Evolutionary conservation across 495 filamentous ascomycete genomes (phyloP).

Genomic region (Neurospora discreta): DNA sequence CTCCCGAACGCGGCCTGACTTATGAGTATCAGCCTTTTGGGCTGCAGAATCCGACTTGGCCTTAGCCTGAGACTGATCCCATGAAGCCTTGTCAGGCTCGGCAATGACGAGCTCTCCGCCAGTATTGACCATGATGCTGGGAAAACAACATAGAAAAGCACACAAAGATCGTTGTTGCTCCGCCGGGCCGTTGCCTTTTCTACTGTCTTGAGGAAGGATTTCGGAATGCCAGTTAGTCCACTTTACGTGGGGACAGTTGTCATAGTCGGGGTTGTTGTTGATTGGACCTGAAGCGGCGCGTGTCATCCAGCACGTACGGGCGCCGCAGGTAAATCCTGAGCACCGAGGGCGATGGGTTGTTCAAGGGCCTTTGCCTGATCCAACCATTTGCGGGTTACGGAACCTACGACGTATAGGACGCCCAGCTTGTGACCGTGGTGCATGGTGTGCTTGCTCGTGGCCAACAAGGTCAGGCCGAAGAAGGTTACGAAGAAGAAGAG

Average conservation of each 20-base stretch:
- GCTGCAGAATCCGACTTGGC: constrained; percentile 71
- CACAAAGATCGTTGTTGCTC: too few species aligned
- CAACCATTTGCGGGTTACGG: background rate
- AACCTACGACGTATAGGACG: background rate
- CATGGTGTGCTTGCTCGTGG: background rate
- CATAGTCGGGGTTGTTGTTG: constrained; percentile 94
- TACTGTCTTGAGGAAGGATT: constrained; percentile 53
- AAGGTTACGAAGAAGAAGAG: background rate
- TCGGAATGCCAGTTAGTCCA: constrained; percentile 94
- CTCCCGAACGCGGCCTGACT: too few species aligned
- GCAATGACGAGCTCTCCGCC: constrained; percentile 95
- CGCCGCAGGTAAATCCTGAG: background rate
- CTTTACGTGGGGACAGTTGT: constrained; percentile 82
- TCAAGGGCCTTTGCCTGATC: background rate
- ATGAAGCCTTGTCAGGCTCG: constrained; percentile 84
- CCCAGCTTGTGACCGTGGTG: background rate
- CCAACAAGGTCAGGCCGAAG: background rate
- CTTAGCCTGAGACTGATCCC: constrained; percentile 95
- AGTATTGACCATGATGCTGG: constrained; percentile 83
- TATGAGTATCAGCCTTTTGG: constrained; percentile 57
- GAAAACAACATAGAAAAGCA: too few species aligned
- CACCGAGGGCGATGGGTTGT: background rate
- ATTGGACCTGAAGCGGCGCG: constrained; percentile 48
- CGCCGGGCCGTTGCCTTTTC: too few species aligned
- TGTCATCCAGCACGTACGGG: background rate